Evolutionary conservation across 2,329 filamentous ascomycete species (phyloP).

Genomic region (Hymenoscyphus scutula): DNA sequence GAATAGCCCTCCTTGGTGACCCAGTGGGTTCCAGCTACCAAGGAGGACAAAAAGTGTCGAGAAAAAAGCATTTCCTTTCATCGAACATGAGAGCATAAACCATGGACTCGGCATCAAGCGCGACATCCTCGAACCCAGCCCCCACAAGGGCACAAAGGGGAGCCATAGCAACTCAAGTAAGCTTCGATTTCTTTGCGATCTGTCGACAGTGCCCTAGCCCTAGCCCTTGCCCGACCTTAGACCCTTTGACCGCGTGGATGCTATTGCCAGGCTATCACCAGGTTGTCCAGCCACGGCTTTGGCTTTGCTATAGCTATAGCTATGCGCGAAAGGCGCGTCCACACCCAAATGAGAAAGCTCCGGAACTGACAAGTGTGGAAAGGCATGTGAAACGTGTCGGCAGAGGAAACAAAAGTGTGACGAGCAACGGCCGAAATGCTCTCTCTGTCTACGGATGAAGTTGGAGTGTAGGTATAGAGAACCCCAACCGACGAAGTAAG

Average conservation of each 20-base stretch:
- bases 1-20: background rate
- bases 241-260: background rate
- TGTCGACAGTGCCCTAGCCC: background rate
- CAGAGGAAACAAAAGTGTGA: conserved; percentile 63
- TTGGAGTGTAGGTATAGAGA: conserved; percentile 60
- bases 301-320: background rate
- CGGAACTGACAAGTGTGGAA: conserved; percentile 28
- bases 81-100: conserved; percentile 11
- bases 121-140: conserved; percentile 24
- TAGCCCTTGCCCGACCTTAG: background rate
- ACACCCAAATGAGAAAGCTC: background rate
- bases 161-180: conserved; percentile 48
- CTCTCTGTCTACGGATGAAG: conserved; percentile 55
- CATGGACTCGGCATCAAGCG: conserved; percentile 30
- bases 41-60: background rate
- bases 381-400: conserved; percentile 58
- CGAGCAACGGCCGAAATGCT: conserved; percentile 59
- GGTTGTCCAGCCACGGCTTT: background rate
- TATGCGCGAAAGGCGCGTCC: background rate
- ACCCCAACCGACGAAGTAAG: conserved; percentile 61
- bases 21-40: background rate
- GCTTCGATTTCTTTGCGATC: conserved; percentile 17
- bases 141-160: conserved; percentile 44
- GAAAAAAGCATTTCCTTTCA: background rate
- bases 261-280: background rate